A percentile compares a stretch with the other conserved stretches of the same genome.
phyloP scores from a whole-genome alignment of 257 asterid species.

The Echites panduratus region DNA sequence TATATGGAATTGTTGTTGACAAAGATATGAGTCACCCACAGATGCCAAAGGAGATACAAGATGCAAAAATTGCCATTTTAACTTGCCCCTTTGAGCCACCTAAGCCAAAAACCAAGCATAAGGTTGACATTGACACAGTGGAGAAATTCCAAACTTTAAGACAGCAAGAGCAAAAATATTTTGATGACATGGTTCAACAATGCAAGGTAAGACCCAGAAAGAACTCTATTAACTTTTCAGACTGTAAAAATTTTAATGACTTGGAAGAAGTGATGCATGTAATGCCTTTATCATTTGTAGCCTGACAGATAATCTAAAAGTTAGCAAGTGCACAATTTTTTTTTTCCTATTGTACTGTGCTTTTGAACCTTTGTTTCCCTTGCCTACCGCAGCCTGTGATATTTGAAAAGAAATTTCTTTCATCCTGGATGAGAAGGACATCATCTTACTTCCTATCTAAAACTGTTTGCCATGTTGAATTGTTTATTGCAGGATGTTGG shows the following conservation, averaged over 20 bases:
- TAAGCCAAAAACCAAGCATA: constrained; percentile 97
- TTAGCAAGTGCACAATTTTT: neutral
- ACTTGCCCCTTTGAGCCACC: constrained; percentile 99
- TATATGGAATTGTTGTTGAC: constrained; percentile 85
- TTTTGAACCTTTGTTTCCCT: neutral
- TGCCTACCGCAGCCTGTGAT: neutral
- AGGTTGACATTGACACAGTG: constrained; percentile 91
- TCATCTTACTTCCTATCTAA: constrained; percentile 12
- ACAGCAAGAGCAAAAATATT: constrained; percentile 80
- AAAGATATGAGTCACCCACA: constrained; percentile 99
- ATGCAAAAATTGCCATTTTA: constrained; percentile 85
- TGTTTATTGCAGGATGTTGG: constrained; percentile 74
- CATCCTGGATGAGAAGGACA: neutral
- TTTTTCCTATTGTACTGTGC: neutral
- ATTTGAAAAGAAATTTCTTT: neutral
- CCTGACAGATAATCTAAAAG: neutral
- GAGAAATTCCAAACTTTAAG: constrained; percentile 83
- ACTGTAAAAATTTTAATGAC: neutral
- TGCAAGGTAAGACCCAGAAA: constrained; percentile 67
- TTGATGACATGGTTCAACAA: constrained; percentile 90
- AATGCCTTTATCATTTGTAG: neutral
- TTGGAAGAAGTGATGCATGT: neutral
- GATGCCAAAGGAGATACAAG: constrained; percentile 92
- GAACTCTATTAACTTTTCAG: neutral
- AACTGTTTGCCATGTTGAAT: constrained; percentile 5